phyloP scores from a whole-genome alignment of 2,329 filamentous ascomycete species.

The Aspergillus ibericus region DNA sequence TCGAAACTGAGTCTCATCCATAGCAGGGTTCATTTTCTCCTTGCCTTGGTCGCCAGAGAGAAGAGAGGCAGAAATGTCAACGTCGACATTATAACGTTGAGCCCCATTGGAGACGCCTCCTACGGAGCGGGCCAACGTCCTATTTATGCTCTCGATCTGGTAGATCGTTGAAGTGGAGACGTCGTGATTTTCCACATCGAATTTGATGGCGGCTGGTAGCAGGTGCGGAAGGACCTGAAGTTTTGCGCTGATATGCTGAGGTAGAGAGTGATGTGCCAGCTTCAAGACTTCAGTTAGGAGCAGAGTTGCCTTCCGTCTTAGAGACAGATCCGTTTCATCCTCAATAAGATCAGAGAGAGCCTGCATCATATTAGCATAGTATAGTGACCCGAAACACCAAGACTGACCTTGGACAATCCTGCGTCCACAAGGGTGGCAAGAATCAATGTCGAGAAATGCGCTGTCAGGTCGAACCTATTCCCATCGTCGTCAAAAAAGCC shows the following conservation, averaged over 20 bases:
- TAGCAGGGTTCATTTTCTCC: slow-evolving; percentile 60
- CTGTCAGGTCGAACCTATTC: slow-evolving; percentile 68
- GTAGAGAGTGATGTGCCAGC: slow-evolving; percentile 80
- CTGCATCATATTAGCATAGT: slow-evolving; percentile 30
- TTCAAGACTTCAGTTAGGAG: slow-evolving; percentile 90
- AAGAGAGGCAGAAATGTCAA: slow-evolving; percentile 47
- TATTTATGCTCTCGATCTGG: slow-evolving; percentile 95
- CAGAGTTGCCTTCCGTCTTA: slow-evolving; percentile 86
- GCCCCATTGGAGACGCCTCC: slow-evolving; percentile 38
- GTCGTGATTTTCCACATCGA: slow-evolving; percentile 70
- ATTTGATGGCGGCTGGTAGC: slow-evolving; percentile 72
- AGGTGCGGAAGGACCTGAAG: slow-evolving; percentile 86
- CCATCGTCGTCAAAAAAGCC: slow-evolving; percentile 68
- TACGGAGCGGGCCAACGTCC: slow-evolving; percentile 80
- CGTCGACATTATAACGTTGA: slow-evolving; percentile 44
- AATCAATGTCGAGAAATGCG: slow-evolving; percentile 89
- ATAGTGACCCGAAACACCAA: not conserved
- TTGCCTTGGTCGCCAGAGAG: slow-evolving; percentile 43
- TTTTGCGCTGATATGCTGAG: slow-evolving; percentile 75
- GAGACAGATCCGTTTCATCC: slow-evolving; percentile 48
- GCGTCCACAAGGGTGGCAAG: slow-evolving; percentile 82
- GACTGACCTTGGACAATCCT: slow-evolving; percentile 61
- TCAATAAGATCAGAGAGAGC: slow-evolving; percentile 52
- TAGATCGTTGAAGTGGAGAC: slow-evolving; percentile 89
- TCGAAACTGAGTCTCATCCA: slow-evolving; percentile 65